A percentile compares a stretch with the other conserved stretches of the same genome.
Evolutionary conservation across 2,329 filamentous ascomycete species (phyloP).

Genomic region (Colletotrichum sidae): DNA sequence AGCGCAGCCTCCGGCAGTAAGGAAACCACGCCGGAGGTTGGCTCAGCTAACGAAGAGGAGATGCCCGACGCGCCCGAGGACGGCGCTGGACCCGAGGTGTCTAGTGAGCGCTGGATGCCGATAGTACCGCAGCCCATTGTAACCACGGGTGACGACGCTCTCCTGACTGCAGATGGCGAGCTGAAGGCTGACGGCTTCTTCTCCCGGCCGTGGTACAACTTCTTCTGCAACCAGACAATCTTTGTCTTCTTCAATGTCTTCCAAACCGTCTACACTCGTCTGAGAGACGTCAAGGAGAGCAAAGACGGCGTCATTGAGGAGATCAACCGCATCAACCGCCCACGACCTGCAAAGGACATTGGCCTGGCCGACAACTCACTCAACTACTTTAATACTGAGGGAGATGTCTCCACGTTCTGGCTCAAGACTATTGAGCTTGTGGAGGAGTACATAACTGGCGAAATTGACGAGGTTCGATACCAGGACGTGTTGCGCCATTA

Average conservation of each 20-base stretch:
- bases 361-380: slow-evolving; percentile 83
- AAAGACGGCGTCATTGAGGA: slow-evolving; percentile 79
- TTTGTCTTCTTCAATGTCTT: slow-evolving; percentile 97
- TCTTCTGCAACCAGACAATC: slow-evolving; percentile 91
- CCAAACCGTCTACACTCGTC: slow-evolving; percentile 86
- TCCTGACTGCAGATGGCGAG: slow-evolving; percentile 69
- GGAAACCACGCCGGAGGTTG: slow-evolving; percentile 87
- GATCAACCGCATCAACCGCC: slow-evolving; percentile 77
- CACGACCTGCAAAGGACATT: slow-evolving; percentile 85
- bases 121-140: slow-evolving; percentile 68
- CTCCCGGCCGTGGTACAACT: slow-evolving; percentile 82
- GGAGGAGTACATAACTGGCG: slow-evolving; percentile 85
- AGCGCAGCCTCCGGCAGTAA: slow-evolving; percentile 84
- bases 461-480: slow-evolving; percentile 84
- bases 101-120: slow-evolving; percentile 74
- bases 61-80: slow-evolving; percentile 72
- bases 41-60: slow-evolving; percentile 83
- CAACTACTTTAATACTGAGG: slow-evolving; percentile 78
- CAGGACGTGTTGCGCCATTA: slow-evolving; percentile 93
- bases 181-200: slow-evolving; percentile 85
- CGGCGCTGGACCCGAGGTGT: slow-evolving; percentile 68
- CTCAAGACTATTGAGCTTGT: slow-evolving; percentile 86
- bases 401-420: slow-evolving; percentile 79
- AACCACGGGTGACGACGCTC: slow-evolving; percentile 64
- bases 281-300: slow-evolving; percentile 85